Evolutionary conservation across 768 basidiomycete genomes (phyloP).

Genomic region (Tubosaeta sp.): DNA sequence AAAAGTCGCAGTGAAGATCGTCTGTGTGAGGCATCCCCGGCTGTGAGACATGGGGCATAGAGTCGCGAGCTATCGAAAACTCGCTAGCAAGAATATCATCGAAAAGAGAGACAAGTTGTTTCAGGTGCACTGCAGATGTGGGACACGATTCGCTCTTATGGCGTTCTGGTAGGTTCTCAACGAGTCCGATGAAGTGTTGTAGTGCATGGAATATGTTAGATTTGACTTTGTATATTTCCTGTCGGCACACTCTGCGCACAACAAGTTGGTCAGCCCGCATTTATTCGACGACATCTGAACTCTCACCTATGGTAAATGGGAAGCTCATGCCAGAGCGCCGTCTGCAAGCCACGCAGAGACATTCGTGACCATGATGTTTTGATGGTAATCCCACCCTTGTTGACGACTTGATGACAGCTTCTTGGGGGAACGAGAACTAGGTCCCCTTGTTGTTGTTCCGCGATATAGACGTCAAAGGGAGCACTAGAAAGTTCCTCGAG

Average conservation of each 20-base stretch:
- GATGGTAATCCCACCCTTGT: slow-evolving; percentile 73
- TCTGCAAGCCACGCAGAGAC: slow-evolving; percentile 57
- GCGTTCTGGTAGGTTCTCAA: slow-evolving; percentile 6
- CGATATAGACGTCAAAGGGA: slow-evolving; percentile 65
- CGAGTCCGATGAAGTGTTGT: slow-evolving; percentile 27
- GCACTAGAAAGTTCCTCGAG: slow-evolving; percentile 61
- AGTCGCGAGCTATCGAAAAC: slow-evolving; percentile 38
- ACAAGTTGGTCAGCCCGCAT: slow-evolving; percentile 1
- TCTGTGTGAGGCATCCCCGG: slow-evolving; percentile 17
- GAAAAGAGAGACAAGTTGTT: slow-evolving; percentile 41
- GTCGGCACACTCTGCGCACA: slow-evolving; percentile 64
- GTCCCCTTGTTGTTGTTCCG: slow-evolving; percentile 73
- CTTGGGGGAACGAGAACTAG: slow-evolving; percentile 77
- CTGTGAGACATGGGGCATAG: slow-evolving; percentile 29
- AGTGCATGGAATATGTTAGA: slow-evolving; percentile 57
- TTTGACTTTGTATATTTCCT: slow-evolving; percentile 74
- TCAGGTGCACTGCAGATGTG: slow-evolving; percentile 22
- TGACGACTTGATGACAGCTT: slow-evolving; percentile 82
- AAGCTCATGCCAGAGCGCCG: slow-evolving; percentile 67
- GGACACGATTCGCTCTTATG: not conserved
- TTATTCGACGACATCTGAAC: not conserved
- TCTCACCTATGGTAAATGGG: slow-evolving; percentile 74
- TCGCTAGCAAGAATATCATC: slow-evolving; percentile 44
- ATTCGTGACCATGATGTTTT: slow-evolving; percentile 88
- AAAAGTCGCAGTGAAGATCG: slow-evolving; percentile 66